Evolutionary conservation across 768 basidiomycete species (phyloP).

Genomic region (Auricularia auricula-judae): DNA sequence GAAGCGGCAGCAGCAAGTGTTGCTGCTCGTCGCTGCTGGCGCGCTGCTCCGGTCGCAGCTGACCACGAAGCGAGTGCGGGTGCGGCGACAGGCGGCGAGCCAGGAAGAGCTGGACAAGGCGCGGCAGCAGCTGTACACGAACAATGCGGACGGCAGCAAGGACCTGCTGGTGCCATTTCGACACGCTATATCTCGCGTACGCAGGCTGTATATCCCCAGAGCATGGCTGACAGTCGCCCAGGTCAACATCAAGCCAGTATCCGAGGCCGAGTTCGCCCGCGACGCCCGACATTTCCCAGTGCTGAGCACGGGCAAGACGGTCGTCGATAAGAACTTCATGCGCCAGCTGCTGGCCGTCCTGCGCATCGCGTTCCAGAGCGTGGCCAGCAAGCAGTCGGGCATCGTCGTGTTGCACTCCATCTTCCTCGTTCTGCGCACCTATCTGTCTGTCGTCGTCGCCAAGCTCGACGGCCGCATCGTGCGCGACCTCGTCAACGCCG

Average conservation of each 20-base stretch:
- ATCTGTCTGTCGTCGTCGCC: conserved; percentile 82
- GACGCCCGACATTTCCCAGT: conserved; percentile 52
- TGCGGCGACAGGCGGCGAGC: not conserved
- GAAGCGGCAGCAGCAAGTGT: not conserved
- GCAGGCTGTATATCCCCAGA: conserved; percentile 9
- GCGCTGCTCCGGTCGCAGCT: not conserved
- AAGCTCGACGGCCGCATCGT: conserved; percentile 84
- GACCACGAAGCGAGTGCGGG: not conserved
- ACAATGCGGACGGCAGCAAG: conserved; percentile 46
- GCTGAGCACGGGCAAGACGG: conserved; percentile 37
- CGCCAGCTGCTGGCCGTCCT: conserved; percentile 65
- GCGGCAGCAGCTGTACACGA: conserved; percentile 52
- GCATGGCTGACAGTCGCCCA: conserved; percentile 7
- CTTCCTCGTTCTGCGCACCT: conserved; percentile 78
- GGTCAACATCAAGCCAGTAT: conserved; percentile 39
- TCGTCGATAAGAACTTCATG: conserved; percentile 58
- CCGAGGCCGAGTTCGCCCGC: conserved; percentile 33
- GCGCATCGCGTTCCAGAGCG: conserved; percentile 58
- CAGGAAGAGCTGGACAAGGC: conserved; percentile 20
- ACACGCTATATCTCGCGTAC: conserved; percentile 51
- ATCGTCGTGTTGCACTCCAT: conserved; percentile 68
- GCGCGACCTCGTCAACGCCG: conserved; percentile 76
- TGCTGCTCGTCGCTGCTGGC: not conserved
- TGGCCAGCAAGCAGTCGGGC: conserved; percentile 55
- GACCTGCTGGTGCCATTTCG: conserved; percentile 58